Evolutionary conservation across 192 early-diverging fungal genomes (phyloP).

Genomic region (Mortierella antarctica): DNA sequence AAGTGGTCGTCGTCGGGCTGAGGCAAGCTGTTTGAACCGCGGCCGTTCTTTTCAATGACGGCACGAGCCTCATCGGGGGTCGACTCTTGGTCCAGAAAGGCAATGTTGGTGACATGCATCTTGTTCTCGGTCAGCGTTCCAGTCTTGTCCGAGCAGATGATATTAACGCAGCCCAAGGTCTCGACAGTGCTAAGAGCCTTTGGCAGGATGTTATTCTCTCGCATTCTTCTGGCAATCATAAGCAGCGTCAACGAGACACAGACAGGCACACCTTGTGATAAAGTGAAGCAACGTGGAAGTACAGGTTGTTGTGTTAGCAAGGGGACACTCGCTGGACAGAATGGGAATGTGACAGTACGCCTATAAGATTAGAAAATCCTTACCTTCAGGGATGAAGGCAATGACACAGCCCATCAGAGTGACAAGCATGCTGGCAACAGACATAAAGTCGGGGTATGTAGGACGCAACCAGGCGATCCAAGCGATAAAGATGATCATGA

Average conservation of each 20-base stretch:
- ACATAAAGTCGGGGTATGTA: constrained; percentile 65
- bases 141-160: constrained; percentile 88
- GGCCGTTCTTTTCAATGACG: constrained; percentile 13
- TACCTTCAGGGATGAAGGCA: constrained; percentile 79
- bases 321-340: background rate
- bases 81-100: constrained; percentile 51
- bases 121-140: constrained; percentile 86
- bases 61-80: constrained; percentile 21
- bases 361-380: background rate
- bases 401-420: constrained; percentile 73
- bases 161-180: constrained; percentile 83
- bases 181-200: constrained; percentile 87
- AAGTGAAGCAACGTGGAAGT: no score
- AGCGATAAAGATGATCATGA: constrained; percentile 60
- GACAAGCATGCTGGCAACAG: constrained; percentile 51
- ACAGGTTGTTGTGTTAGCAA: background rate
- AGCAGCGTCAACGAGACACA: constrained; percentile 78
- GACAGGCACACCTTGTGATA: constrained; percentile 67
- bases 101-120: constrained; percentile 68
- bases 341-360: no score
- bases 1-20: constrained; percentile 16
- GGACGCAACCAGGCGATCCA: constrained; percentile 70
- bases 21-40: constrained; percentile 6
- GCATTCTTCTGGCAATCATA: constrained; percentile 80
- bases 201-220: constrained; percentile 72